Conservation (phyloP, 2,329 filamentous ascomycete species). For the Samsoniella hepiali region DNA sequence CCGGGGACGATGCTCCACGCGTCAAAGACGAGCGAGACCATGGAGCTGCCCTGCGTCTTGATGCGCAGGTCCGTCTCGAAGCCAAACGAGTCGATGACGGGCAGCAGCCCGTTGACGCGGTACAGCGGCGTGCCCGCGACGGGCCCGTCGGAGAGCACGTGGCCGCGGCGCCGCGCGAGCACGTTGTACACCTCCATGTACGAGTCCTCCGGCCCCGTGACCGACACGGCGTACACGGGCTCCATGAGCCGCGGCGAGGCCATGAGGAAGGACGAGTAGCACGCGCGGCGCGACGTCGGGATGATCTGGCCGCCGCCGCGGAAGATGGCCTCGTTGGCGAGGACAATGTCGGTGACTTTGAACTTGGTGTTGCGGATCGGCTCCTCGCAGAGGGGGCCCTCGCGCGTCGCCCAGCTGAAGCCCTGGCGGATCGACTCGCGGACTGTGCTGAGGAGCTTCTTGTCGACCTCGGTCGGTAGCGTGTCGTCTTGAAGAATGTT, state of each 20-base stretch:
- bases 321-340: constrained; percentile 89
- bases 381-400: constrained; percentile 97
- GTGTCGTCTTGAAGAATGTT: constrained; percentile 98
- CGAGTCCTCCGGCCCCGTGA: constrained; percentile 87
- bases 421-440: constrained; percentile 92
- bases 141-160: constrained; percentile 90
- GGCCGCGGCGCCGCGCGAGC: constrained; percentile 80
- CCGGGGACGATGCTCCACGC: constrained; percentile 94
- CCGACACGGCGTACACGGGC: constrained; percentile 86
- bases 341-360: constrained; percentile 84
- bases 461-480: constrained; percentile 88
- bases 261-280: constrained; percentile 97
- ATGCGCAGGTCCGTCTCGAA: constrained; percentile 97
- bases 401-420: constrained; percentile 92
- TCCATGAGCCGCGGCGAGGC: constrained; percentile 96
- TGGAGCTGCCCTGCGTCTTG: constrained; percentile 89
- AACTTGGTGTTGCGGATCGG: constrained; percentile 98
- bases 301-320: constrained; percentile 96
- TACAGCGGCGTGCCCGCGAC: constrained; percentile 94
- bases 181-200: constrained; percentile 90
- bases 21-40: constrained; percentile 89
- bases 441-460: constrained; percentile 81
- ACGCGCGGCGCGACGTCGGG: constrained; percentile 85
- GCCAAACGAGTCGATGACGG: constrained; percentile 95
- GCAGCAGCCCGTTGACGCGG: constrained; percentile 83